Evolutionary conservation across 1,139 yeast genomes (phyloP).

Genomic region (Keqinozyma sinolaborantium): DNA sequence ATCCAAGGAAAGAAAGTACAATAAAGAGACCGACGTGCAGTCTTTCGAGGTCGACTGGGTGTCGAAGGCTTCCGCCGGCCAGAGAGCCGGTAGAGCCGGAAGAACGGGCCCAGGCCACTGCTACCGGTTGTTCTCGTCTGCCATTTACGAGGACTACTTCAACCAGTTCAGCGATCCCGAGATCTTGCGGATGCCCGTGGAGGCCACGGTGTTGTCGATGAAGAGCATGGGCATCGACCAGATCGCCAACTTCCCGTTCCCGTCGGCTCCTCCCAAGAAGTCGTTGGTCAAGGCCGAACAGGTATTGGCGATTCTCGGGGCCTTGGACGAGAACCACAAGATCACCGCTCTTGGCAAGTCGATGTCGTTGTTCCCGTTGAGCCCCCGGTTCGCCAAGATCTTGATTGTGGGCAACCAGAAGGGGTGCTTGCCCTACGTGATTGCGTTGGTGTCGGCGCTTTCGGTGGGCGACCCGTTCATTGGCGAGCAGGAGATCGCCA

Average conservation of each 20-base stretch:
- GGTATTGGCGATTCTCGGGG: constrained; percentile 72
- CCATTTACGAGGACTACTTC: constrained; percentile 86
- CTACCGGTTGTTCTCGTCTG: constrained; percentile 90
- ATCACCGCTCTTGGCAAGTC: constrained; percentile 78
- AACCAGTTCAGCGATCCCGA: constrained; percentile 84
- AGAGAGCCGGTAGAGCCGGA: constrained; percentile 97
- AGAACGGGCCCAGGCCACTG: constrained; percentile 99
- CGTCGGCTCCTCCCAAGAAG: constrained; percentile 79
- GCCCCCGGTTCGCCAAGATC: constrained; percentile 92
- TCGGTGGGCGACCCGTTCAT: constrained; percentile 94
- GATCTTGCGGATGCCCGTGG: constrained; percentile 92
- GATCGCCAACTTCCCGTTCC: constrained; percentile 90
- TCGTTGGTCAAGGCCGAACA: constrained; percentile 65
- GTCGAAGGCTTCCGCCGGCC: constrained; percentile 93
- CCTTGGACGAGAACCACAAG: constrained; percentile 49
- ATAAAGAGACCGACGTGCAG: constrained; percentile 86
- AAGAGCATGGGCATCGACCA: constrained; percentile 95
- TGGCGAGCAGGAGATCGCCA: constrained; percentile 57
- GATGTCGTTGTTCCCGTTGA: constrained; percentile 89
- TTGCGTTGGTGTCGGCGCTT: constrained; percentile 87
- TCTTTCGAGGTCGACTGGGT: constrained; percentile 91
- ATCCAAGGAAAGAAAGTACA: constrained; percentile 80
- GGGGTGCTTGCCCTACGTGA: constrained; percentile 78
- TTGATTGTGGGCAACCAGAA: constrained; percentile 84
- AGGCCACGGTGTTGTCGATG: constrained; percentile 91